Base-by-base conservation (phyloP, 805 yeast genomes). In the Ogataea pignaliae region DNA sequence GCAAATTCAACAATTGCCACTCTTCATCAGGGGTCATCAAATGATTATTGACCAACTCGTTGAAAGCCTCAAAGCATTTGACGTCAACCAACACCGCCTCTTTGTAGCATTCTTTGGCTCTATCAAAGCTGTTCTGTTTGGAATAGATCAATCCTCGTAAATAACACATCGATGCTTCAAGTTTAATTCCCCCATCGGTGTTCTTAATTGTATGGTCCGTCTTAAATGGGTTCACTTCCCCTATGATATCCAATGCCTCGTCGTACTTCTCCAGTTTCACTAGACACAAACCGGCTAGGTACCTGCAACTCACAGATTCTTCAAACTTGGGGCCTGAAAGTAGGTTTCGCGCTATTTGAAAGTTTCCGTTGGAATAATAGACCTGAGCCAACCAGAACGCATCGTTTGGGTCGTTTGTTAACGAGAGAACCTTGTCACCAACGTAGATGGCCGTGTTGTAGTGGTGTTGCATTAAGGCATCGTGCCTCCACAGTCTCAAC, bases 351-450 rank as follows among this genome's bases (percentile, higher is more conserved):
- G 95, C 97, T 30, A 97, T 71, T 34, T 83, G 74, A 63, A 79
- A 89, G 57, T 85, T 79, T 10, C 91, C 91, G 44, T 79, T 79
- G 44, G 81, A 71, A 62, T 80, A 88, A 61, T 85, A 81, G 4
- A 86, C 95, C 66, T 91, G 97, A 0, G 96, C 97, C 29, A 91
- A 71, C 97, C 97, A 90, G 63, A 88, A 91, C 10, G 97, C 97
- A 61, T 91, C 98, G 57, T 84, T 87, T 12, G 96, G 85, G 58
- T 90, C 97, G 46, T 75, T 74, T 0, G 97, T 89, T 47, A 93
- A 67, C 1, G 89, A 78, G 35, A 88, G 73, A 8, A 93, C 87
- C 56, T 90, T 91, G 66, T 93, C 96, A 13, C 96, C 98, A 26
- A 93, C 77, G 60, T 81, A 88, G 55, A 85, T 91, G 0, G 98